Percentiles rank a stretch among this genome's conserved stretches.
Conservation (phyloP, 2,329 filamentous ascomycete genomes). For the Xylaria sp. region DNA sequence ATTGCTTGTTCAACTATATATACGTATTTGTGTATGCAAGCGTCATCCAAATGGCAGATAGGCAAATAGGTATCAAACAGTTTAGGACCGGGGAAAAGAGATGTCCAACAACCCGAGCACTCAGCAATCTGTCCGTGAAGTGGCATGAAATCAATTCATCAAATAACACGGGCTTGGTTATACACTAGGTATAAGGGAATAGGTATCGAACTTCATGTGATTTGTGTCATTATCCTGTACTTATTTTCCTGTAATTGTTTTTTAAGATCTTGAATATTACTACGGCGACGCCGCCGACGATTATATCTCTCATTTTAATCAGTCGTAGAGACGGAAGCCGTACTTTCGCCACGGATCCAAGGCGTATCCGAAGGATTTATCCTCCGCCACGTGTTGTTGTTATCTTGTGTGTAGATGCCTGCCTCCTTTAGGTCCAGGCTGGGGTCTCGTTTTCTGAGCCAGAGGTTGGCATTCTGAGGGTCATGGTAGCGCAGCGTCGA, state of each 20-base stretch:
- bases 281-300: neutral
- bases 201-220: neutral
- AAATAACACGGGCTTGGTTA: neutral
- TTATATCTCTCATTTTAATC: neutral
- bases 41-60: neutral
- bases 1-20: neutral
- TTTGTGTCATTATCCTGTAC: neutral
- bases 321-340: neutral
- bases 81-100: neutral
- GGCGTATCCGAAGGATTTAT: slow-evolving; percentile 10
- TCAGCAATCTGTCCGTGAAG: neutral
- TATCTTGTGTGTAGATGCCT: slow-evolving; percentile 15
- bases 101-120: neutral
- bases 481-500: slow-evolving; percentile 27
- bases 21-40: neutral
- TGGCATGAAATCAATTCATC: neutral
- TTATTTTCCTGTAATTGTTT: neutral
- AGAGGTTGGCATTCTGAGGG: slow-evolving; percentile 13
- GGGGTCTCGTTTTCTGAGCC: slow-evolving; percentile 23
- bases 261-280: neutral
- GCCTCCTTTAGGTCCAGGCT: slow-evolving; percentile 6
- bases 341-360: slow-evolving; percentile 4
- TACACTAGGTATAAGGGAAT: no score
- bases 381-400: slow-evolving; percentile 6
- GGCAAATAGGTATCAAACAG: neutral